Percentiles rank a stretch among this genome's conserved stretches.
These are phyloP conservation scores for Blakeslea trispora DNA, from an alignment of 371 early-diverging fungal genomes.

Conservation along the genomic window DNA sequence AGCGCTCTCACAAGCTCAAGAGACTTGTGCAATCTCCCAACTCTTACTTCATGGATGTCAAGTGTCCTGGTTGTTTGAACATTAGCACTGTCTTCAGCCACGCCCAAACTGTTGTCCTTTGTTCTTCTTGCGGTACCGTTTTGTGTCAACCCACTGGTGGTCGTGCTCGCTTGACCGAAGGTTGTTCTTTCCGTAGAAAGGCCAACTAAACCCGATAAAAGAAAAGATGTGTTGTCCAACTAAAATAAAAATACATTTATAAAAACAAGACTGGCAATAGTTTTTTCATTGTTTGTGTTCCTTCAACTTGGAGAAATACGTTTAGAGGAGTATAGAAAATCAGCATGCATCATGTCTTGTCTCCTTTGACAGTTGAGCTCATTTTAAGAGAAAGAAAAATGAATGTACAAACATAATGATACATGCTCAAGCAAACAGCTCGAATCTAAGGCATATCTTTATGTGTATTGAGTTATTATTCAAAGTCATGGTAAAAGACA, in stretches of 20 bases:
- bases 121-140: slow-evolving; percentile 94
- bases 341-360: too few relatives aligned
- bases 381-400: too few relatives aligned
- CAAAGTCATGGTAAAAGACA: slow-evolving; percentile 75
- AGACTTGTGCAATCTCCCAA: slow-evolving; percentile 98
- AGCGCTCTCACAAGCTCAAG: slow-evolving; percentile 98
- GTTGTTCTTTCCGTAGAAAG: slow-evolving; percentile 63
- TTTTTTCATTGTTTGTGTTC: too few relatives aligned
- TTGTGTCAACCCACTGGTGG: slow-evolving; percentile 99
- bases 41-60: slow-evolving; percentile 99
- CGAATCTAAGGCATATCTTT: too few relatives aligned
- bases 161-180: slow-evolving; percentile 95
- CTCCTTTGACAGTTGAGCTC: too few relatives aligned
- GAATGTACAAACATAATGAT: too few relatives aligned
- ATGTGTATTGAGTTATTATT: too few relatives aligned
- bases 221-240: too few relatives aligned
- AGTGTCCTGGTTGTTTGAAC: slow-evolving; percentile 97
- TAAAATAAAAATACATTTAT: too few relatives aligned
- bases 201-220: slow-evolving; percentile 40
- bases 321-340: too few relatives aligned
- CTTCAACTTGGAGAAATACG: too few relatives aligned
- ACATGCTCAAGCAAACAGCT: too few relatives aligned
- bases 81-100: slow-evolving; percentile 99
- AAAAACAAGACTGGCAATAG: not conserved
- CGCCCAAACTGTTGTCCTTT: slow-evolving; percentile 97